Percentiles rank a stretch among this genome's conserved stretches.
Conservation (phyloP, 257 asterid genomes). For the Voacanga thouarsii region DNA sequence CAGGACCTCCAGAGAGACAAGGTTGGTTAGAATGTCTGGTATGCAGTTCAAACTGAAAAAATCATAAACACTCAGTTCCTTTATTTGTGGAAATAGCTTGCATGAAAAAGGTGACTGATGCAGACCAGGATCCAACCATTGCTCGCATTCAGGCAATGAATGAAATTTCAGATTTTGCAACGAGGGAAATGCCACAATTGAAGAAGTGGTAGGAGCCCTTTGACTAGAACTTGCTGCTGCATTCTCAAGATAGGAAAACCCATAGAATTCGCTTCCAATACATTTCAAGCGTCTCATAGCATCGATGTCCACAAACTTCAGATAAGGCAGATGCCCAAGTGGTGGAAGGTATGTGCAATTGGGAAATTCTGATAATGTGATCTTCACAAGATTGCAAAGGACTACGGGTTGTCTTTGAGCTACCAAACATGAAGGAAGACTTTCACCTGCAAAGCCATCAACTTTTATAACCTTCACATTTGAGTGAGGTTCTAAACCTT, state of each 20-base stretch:
- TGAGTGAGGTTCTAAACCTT: conserved; percentile 12
- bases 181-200: neutral
- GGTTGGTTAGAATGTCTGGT: too few relatives aligned
- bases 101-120: too few relatives aligned
- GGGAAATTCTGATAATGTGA: neutral
- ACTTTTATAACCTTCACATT: neutral
- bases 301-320: neutral
- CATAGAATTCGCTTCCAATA: neutral
- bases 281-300: neutral
- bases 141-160: neutral
- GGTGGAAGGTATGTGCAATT: neutral
- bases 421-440: conserved; percentile 3
- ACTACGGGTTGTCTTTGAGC: neutral
- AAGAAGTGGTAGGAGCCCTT: neutral
- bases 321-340: neutral
- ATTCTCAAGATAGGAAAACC: neutral
- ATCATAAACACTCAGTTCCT: too few relatives aligned
- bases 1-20: too few relatives aligned
- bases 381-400: neutral
- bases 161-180: neutral
- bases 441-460: neutral
- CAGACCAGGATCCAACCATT: too few relatives aligned
- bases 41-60: too few relatives aligned
- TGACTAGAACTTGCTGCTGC: neutral
- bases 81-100: too few relatives aligned